phyloP scores from a whole-genome alignment of 202 grass and related monocot species.

The Brachypodium distachyon region DNA sequence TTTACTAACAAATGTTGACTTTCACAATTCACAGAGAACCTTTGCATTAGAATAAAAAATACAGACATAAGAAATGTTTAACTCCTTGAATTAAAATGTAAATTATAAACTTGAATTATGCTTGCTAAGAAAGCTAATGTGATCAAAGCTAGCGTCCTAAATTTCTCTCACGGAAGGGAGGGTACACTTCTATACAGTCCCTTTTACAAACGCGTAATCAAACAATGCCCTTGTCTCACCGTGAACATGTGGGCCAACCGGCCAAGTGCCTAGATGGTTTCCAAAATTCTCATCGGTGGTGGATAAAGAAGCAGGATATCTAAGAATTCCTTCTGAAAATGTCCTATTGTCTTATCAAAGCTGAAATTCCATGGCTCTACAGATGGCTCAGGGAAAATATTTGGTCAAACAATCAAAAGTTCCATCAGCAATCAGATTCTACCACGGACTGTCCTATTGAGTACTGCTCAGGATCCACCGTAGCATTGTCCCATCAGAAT shows the following conservation, averaged over 20 bases:
- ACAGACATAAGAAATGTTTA: not conserved
- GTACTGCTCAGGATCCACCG: not conserved
- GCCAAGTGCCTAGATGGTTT: not conserved
- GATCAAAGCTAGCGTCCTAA: slow-evolving; percentile 6
- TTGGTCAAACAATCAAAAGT: not conserved
- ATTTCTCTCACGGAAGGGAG: not conserved
- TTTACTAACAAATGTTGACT: not conserved
- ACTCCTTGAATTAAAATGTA: not conserved
- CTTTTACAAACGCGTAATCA: not conserved
- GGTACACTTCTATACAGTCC: not conserved
- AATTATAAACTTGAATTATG: not conserved
- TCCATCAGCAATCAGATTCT: no score
- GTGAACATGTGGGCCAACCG: not conserved
- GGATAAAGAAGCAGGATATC: not conserved
- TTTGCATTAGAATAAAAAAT: not conserved
- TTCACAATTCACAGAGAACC: not conserved
- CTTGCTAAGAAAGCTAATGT: not conserved
- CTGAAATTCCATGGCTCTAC: not conserved
- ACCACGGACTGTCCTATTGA: no score
- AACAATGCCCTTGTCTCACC: not conserved
- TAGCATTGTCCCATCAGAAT: not conserved
- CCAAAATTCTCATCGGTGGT: not conserved
- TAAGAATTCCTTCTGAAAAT: not conserved
- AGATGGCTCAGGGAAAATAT: not conserved
- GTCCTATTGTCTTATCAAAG: not conserved